Evolutionary conservation across 2,329 filamentous ascomycete genomes (phyloP), one percentile per base, ranked within the genome.

Genomic region (Aspergillus glaucus): DNA sequence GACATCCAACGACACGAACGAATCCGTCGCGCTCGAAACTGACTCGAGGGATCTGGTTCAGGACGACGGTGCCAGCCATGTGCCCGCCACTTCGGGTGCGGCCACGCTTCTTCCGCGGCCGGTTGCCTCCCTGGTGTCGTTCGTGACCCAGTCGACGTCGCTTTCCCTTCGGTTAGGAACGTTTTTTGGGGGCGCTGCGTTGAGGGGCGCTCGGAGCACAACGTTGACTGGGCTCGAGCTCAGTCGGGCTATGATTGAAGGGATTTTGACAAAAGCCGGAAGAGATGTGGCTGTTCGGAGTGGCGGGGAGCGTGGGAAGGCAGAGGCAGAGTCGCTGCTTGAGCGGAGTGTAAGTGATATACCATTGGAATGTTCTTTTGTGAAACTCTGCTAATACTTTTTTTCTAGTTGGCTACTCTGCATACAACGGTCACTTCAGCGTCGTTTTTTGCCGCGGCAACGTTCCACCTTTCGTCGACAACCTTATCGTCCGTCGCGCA

Each of bases 381-480:
- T 14, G 15, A 12, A 4, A 10, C 46, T n/a, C n/a, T 41, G 37
- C 44, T 59, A 19, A 58, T 44, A 45, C 15, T 15, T 21, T 24
- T 34, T 41, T 49, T 57, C 57, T 53, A 75, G 72, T 60, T 75
- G 46, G 68, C 67, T 37, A 62, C 63, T 8, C 55, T 75, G 30
- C 72, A 75, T 58, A 67, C 63, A 14, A 72, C 71, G 4, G 66
- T 75, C 44, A 75, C 71, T 21, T 72, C 70, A 12, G 69, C 70
- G 39, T 75, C 73, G 2, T 74, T 75, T 55, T 69, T 75, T 44
- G 72, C 71, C 2, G 72, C 73, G 19, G 68, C 72, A 7, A 67
- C 71, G 15, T 75, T 75, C 43, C 70, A 73, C 50, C 58, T 75
- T 21, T 74, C 72, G 21, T 70, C 72, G 21, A 68, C 68, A 7